Evolutionary conservation across 129 eudicot genomes (phyloP).

Genomic region (Arctium lappa): DNA sequence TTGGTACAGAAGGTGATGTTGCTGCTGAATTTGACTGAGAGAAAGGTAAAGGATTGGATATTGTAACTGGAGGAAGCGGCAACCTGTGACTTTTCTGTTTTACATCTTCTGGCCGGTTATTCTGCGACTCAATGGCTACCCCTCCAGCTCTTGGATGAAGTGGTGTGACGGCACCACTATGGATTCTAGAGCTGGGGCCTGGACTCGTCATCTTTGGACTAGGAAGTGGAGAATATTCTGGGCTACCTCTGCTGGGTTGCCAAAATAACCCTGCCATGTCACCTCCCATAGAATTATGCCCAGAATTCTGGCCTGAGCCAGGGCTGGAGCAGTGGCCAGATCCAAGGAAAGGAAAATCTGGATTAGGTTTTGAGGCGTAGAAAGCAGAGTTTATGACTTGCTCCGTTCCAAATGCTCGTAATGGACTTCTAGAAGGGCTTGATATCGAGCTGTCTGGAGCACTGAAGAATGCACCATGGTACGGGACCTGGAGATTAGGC

Average conservation of each 20-base stretch:
- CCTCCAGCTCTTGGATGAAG: conserved; percentile 93
- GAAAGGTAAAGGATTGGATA: conserved; percentile 57
- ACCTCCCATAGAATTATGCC: conserved; percentile 98
- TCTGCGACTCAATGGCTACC: conserved; percentile 47
- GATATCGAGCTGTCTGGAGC: conserved; percentile 96
- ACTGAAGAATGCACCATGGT: conserved; percentile 67
- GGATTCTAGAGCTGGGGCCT: conserved; percentile 94
- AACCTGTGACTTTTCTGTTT: conserved; percentile 72
- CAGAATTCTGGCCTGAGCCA: conserved; percentile 96
- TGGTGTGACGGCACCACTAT: conserved; percentile 97
- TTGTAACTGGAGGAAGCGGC: conserved; percentile 86
- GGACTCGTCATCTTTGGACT: conserved; percentile 95
- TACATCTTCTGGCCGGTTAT: conserved; percentile 67
- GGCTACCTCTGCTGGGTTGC: conserved; percentile 99
- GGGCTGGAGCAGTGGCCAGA: conserved; percentile 99
- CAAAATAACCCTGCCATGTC: conserved; percentile 91
- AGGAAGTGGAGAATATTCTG: conserved; percentile 93
- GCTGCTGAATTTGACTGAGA: conserved; percentile 84
- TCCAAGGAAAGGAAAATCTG: conserved; percentile 75
- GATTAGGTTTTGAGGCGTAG: conserved; percentile 59
- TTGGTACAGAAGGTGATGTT: conserved; percentile 86
- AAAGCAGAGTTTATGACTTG: conserved; percentile 59
- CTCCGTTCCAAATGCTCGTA: conserved; percentile 64
- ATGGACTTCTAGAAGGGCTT: conserved; percentile 97
- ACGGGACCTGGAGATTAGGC: conserved; percentile 65